Percentiles rank a stretch among this genome's conserved stretches.
Evolutionary conservation across 2,329 filamentous ascomycete species (phyloP).

Genomic region (Hortaea werneckii): DNA sequence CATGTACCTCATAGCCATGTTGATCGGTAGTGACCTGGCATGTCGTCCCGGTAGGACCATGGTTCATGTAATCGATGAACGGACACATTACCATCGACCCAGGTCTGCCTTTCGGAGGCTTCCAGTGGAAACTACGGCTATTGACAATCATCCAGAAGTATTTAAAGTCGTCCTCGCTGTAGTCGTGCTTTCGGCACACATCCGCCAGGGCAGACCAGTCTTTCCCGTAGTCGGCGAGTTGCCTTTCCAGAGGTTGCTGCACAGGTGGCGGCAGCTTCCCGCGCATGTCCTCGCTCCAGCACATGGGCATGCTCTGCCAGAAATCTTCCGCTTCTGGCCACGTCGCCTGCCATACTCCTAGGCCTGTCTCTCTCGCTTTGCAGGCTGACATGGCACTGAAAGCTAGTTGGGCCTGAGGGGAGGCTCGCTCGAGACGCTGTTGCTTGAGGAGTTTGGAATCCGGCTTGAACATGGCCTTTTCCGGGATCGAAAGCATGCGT

Average conservation of each 20-base stretch:
- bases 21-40: constrained; percentile 45
- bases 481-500: constrained; percentile 55
- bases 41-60: constrained; percentile 31
- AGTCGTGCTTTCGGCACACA: constrained; percentile 4
- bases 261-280: constrained; percentile 29
- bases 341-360: constrained; percentile 17
- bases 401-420: constrained; percentile 59
- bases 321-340: constrained; percentile 58
- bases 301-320: constrained; percentile 44
- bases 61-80: constrained; percentile 63
- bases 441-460: constrained; percentile 43
- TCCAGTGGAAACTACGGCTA: constrained; percentile 51
- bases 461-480: constrained; percentile 53
- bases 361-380: not conserved
- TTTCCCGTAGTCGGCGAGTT: constrained; percentile 18
- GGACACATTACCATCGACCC: constrained; percentile 62
- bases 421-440: constrained; percentile 9
- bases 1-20: constrained; percentile 46
- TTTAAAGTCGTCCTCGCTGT: constrained; percentile 33
- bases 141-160: constrained; percentile 54
- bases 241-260: constrained; percentile 21
- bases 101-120: constrained; percentile 34
- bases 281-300: constrained; percentile 39
- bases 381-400: constrained; percentile 20
- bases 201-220: constrained; percentile 13